Evolutionary conservation across 306 rosid species (phyloP), one percentile per base, ranked within the genome.

Genomic region (Citrullus colocynthis): DNA sequence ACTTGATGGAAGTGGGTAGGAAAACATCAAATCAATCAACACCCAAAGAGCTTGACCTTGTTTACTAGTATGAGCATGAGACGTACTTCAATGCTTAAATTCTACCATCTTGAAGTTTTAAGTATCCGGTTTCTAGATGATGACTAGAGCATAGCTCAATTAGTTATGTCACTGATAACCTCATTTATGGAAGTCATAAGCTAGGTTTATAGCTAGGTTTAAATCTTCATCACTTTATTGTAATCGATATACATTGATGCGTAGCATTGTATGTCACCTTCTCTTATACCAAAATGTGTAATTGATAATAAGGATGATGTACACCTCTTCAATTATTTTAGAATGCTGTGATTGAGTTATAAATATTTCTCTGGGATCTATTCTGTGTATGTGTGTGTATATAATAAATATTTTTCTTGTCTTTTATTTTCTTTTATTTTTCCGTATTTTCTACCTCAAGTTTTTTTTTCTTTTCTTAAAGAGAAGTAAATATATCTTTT

Each of bases 1-100:
- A 67, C 87, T 95, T 75, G 98, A 92, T 78, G 97, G 97, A 74
- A 90, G 95, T 72, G 88, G 83, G 73, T 88, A 85, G 81, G 21
- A 71, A 59, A 63, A 57, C 37, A 34, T 75, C 80, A 56, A 44
- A 34, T 75, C 80, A 66, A 21, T 7, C 57, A 48, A 70, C n/a
- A 24, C 6, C 57, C 76, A 6, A 45, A 42, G 57, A 70, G 37
- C 55, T 48, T 48, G 75, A 42, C 54, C 54, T 48, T 67, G 9
- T 42, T 48, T 24, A 3, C 21, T 13, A 24, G 69, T 62, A 62
- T 14, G 69, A 32, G 69, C 48, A 34, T 64, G 24, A 64, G 41
- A 36, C 21, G 0, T 13, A 64, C 24, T 18, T 37, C 49, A 65
- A 65, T 37, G 18, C 49, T 36, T 17, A 0, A 32, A 34, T 62